Base-by-base conservation (phyloP, 495 filamentous ascomycete species). In the Talaromyces nanjingensis region DNA sequence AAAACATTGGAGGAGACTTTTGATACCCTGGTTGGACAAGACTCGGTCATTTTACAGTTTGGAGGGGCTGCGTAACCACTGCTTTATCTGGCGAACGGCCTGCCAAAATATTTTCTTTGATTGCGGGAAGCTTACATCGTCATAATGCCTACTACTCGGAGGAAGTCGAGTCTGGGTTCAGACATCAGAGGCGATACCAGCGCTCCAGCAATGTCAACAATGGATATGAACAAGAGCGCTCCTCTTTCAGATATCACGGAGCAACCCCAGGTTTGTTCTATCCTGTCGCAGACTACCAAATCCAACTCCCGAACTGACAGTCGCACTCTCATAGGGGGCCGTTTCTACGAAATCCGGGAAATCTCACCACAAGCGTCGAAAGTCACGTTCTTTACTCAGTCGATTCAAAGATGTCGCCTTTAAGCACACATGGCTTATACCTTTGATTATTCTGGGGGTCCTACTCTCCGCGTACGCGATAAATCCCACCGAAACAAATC, bases 401-500 rank as follows among this genome's bases (percentile, higher is more conserved):
- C 86, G 87, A 67, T 87, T 83, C 75, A 88, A 85, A 70, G 77
- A 84, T 65, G 83, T 77, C 62, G 84, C 85, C 63, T 71, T 91
- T 66, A 88, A 87, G 70, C 87, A 91, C 72, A 92, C 89, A 47
- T 92, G 89, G 88, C 81, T 93, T 60, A 83, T 89, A 56, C 94
- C 96, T 24, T 81, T 96, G 18, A 72, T 91, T 62, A 76, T 96
- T 37, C 72, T 92, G 65, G 29, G 80, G 58, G 71, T 88, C 71
- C 79, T 92, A 65, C 72, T 93, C 62, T 70, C 77, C 31, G 76
- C 87, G 57, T 97, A 91, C 73, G 85, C 85, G 63, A 69, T 93
- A 68, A 90, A 94, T 72, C 96, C 94, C 11, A 87, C 81, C 63
- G 76, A 87, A 47, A 84, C 86, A 60, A 98, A 98, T 74, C 93